These are phyloP conservation scores for Stellera chamaejasme DNA, from an alignment of 345 rosid genomes.

Conservation along the genomic window DNA sequence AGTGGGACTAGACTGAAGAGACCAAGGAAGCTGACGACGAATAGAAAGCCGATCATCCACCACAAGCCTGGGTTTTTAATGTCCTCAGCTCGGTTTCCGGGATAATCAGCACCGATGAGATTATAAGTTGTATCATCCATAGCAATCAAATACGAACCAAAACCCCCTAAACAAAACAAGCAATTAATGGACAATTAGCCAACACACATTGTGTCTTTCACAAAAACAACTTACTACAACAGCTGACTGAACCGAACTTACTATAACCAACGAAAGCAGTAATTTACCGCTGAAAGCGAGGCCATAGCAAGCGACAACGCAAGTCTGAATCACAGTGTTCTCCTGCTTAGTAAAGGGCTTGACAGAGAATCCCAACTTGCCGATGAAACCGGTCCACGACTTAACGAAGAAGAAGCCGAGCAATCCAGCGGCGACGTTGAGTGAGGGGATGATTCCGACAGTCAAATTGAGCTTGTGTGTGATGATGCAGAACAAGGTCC, in stretches of 20 bases:
- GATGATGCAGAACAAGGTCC: slow-evolving; percentile 73
- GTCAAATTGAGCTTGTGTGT: slow-evolving; percentile 89
- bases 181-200: neutral
- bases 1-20: slow-evolving; percentile 85
- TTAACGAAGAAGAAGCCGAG: slow-evolving; percentile 90
- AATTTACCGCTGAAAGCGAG: slow-evolving; percentile 71
- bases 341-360: slow-evolving; percentile 84
- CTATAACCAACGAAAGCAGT: too few relatives aligned
- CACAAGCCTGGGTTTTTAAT: slow-evolving; percentile 69
- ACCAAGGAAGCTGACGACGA: slow-evolving; percentile 85
- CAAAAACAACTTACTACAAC: too few relatives aligned
- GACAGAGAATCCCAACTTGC: slow-evolving; percentile 48
- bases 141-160: slow-evolving; percentile 80
- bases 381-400: slow-evolving; percentile 73
- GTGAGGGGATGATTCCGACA: slow-evolving; percentile 81
- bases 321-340: slow-evolving; percentile 89
- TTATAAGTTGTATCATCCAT: slow-evolving; percentile 82
- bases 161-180: slow-evolving; percentile 49
- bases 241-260: too few relatives aligned
- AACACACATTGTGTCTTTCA: too few relatives aligned
- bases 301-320: slow-evolving; percentile 96
- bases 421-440: slow-evolving; percentile 89
- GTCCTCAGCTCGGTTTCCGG: slow-evolving; percentile 69
- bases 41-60: slow-evolving; percentile 88
- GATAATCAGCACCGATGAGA: slow-evolving; percentile 79